phyloP scores from a whole-genome alignment of 1,284 basidiomycete genomes.

The Wallemia ichthyophaga region DNA sequence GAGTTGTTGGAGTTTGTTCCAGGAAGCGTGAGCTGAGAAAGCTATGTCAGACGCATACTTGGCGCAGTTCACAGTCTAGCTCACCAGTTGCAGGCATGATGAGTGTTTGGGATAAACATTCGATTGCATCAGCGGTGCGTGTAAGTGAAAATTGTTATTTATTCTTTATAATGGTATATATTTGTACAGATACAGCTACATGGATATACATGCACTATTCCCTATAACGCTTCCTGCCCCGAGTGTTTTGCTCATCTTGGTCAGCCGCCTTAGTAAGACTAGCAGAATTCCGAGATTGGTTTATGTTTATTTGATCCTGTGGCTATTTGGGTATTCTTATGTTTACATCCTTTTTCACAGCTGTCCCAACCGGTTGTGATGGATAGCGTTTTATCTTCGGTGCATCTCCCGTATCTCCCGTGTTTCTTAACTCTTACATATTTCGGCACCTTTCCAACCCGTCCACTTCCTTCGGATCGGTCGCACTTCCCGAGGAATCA shows the following conservation, averaged over 20 bases:
- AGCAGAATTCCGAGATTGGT: too few relatives aligned
- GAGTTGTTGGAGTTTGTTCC: conserved; percentile 67
- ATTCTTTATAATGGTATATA: too few relatives aligned
- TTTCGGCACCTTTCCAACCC: too few relatives aligned
- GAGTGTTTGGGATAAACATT: too few relatives aligned
- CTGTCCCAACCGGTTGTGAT: neutral
- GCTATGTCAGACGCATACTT: neutral
- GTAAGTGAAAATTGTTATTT: too few relatives aligned
- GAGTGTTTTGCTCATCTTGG: neutral
- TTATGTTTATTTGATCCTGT: neutral
- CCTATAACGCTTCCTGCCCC: neutral
- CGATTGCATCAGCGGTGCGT: too few relatives aligned
- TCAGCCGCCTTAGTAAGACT: too few relatives aligned
- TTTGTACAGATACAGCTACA: too few relatives aligned
- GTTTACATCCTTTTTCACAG: too few relatives aligned
- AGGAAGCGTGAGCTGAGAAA: conserved; percentile 44
- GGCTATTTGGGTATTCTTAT: neutral
- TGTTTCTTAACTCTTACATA: too few relatives aligned
- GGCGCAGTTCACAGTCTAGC: neutral
- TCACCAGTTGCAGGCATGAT: neutral
- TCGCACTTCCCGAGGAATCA: too few relatives aligned
- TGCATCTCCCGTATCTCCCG: too few relatives aligned
- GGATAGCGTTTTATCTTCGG: neutral
- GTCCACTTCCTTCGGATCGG: neutral
- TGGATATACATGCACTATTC: neutral